Evolutionary conservation across 192 early-diverging fungal genomes (phyloP).

Genomic region (Cetraspora pellucida): DNA sequence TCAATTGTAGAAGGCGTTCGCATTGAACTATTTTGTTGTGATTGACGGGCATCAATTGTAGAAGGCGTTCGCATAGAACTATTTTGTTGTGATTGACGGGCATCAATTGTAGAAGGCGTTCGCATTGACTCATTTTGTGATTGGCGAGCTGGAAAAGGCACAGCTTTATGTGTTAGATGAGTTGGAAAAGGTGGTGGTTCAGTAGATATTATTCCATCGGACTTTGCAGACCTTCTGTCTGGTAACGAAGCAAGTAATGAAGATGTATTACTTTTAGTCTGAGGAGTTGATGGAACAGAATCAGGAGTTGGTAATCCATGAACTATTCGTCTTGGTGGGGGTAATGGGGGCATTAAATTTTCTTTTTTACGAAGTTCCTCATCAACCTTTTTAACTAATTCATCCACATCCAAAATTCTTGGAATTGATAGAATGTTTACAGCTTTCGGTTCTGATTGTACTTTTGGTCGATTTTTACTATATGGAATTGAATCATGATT

Average conservation of each 20-base stretch:
- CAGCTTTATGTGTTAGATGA: not conserved
- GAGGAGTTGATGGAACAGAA: not conserved
- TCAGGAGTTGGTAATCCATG: not conserved
- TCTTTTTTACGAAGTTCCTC: not conserved
- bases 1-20: no score
- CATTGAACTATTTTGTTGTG: no score
- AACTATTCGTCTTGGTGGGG: not conserved
- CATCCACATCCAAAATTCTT: not conserved
- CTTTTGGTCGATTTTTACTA: not conserved
- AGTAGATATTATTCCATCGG: not conserved
- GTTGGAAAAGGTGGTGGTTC: not conserved
- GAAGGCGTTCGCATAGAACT: no score
- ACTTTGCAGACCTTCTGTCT: not conserved
- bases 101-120: no score
- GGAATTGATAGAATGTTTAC: not conserved
- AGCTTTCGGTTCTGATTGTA: not conserved
- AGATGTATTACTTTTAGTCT: not conserved
- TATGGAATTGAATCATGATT: not conserved
- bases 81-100: no score
- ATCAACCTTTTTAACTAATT: not conserved
- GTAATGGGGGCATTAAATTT: not conserved
- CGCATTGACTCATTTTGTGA: no score
- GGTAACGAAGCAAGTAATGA: not conserved
- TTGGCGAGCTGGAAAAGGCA: no score
- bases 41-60: no score